Base-by-base conservation (phyloP, 176 grass and related monocot genomes). In the Carex kokanica region DNA sequence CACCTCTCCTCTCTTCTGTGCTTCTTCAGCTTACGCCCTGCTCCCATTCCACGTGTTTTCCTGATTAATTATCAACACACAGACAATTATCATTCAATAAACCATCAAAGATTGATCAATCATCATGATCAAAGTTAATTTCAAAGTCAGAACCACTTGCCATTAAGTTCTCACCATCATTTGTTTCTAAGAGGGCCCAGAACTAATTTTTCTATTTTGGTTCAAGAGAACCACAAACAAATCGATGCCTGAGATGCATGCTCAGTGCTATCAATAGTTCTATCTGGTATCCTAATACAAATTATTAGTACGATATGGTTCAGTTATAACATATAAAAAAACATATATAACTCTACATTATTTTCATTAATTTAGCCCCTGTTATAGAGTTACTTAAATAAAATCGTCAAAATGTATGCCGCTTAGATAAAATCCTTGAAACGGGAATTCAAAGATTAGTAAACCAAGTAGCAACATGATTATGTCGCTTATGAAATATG, bases 1-100 rank as follows among this genome's bases (percentile, higher is more conserved):
- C 93, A 94, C 63, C 90, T 57, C 81, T 94, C 88, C 81, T 90
- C 89, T 78, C 90, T 94, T 16, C 88, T 85, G 81, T 92, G 90
- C 70, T 81, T 92, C 84, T 95, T 95, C 38, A 92, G 88, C 84
- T 92, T 95, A 36, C 93, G 90, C 29, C 84, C 88, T 79, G 90
- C 90, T 95, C 90, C 88, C 90, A 89, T 92, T 85, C 90, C 90
- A 89, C 88, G 83, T 82, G 90, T 95, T 70, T 95, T 92, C 65
- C 90, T 92, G 79, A 34, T 58, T 12, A 11, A 78, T 78, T 47
- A 21, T 3, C 67, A 80, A 31, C 1, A 74, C 51, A 52, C 34
- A 2, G 80, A 53, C 24, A 74, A 52, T 9, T 49, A 74, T 2
- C 29, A 52, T 41, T 41, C 8, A 71, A 5, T 11, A 20, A 4